These are phyloP conservation scores for Baeospora myosura DNA, from an alignment of 1,284 basidiomycete genomes.

Conservation along the genomic window DNA sequence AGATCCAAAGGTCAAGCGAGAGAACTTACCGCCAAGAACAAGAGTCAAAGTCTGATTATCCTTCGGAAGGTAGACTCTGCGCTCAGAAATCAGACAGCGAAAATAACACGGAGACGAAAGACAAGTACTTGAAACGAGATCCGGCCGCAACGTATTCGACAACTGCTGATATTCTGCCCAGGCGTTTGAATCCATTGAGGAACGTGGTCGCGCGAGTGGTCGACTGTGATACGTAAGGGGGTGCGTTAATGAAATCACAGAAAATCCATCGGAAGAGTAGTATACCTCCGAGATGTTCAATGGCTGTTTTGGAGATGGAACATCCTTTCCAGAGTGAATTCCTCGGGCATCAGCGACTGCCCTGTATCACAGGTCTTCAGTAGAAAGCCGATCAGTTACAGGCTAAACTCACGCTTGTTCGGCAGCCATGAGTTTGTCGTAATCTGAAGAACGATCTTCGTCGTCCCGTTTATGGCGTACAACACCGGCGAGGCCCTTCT, in stretches of 20 bases:
- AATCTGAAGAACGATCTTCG: constrained; percentile 90
- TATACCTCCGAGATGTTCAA: constrained; percentile 83
- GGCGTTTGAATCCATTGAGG: constrained; percentile 86
- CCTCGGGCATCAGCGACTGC: constrained; percentile 79
- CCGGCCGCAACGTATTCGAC: constrained; percentile 93
- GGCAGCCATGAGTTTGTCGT: constrained; percentile 91
- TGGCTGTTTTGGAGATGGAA: constrained; percentile 62
- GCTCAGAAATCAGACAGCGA: constrained; percentile 2
- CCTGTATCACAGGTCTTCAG: constrained; percentile 28
- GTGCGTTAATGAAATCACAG: too few species aligned
- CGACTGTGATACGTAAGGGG: constrained; percentile 35
- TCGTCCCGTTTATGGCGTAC: constrained; percentile 92
- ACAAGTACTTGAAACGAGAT: constrained; percentile 81
- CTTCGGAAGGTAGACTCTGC: constrained; percentile 78
- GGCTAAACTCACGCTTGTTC: constrained; percentile 69
- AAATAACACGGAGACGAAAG: background rate
- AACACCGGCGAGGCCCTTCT: constrained; percentile 86
- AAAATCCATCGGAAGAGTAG: too few species aligned
- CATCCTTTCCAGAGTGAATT: constrained; percentile 90
- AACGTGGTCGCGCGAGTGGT: constrained; percentile 75
- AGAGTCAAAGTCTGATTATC: constrained; percentile 88
- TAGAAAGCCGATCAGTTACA: background rate
- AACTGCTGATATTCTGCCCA: constrained; percentile 75
- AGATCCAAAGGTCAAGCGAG: background rate
- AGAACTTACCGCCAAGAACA: constrained; percentile 66